These are phyloP conservation scores for Prunus mume DNA, from an alignment of 306 rosid genomes.

Conservation along the genomic window DNA sequence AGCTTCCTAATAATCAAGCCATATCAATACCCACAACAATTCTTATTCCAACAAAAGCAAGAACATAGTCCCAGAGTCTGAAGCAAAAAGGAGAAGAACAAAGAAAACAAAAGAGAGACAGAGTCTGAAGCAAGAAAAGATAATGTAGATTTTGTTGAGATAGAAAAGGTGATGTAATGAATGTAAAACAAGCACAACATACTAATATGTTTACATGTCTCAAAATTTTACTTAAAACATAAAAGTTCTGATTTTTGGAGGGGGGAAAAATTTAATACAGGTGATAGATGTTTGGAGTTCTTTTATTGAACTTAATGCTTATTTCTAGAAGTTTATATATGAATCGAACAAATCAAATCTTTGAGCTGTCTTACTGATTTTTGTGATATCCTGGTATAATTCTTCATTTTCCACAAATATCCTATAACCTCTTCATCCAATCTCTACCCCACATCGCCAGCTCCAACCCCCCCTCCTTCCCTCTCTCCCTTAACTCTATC, in stretches of 20 bases:
- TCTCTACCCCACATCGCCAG: neutral
- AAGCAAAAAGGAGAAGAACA: neutral
- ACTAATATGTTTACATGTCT: neutral
- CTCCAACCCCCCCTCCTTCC: neutral
- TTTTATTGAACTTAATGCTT: neutral
- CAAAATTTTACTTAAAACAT: neutral
- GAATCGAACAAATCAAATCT: neutral
- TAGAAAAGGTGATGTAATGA: neutral
- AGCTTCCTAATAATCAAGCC: too few relatives aligned
- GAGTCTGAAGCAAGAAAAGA: neutral
- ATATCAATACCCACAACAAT: too few relatives aligned
- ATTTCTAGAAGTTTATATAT: neutral
- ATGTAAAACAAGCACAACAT: conserved; percentile 5
- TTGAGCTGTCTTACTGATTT: neutral
- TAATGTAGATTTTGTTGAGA: neutral
- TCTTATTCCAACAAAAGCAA: too few relatives aligned
- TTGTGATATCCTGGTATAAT: too few relatives aligned
- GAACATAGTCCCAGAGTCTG: neutral
- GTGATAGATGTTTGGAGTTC: neutral
- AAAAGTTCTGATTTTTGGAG: neutral
- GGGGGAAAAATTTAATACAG: neutral
- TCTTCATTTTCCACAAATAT: neutral
- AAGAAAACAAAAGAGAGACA: neutral
- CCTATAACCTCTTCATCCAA: neutral
- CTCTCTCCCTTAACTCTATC: neutral